These are phyloP conservation scores for Vigna trinervia DNA, from an alignment of 306 rosid genomes.

Conservation along the genomic window DNA sequence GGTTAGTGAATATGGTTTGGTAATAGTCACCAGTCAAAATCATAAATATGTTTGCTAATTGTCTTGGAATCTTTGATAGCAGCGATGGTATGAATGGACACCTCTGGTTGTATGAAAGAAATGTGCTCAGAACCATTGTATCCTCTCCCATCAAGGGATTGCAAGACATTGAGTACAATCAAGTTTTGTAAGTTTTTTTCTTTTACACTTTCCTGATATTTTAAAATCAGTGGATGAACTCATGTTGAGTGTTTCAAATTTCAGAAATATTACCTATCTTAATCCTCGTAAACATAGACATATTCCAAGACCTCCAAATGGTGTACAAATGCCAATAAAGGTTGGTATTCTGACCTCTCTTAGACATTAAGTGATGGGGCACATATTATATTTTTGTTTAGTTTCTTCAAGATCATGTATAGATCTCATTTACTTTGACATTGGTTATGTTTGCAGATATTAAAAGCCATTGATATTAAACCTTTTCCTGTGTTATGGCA, in stretches of 20 bases:
- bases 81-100: slow-evolving; percentile 95
- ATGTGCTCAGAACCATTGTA: slow-evolving; percentile 55
- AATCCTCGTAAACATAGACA: slow-evolving; percentile 66
- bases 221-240: slow-evolving; percentile 37
- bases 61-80: slow-evolving; percentile 39
- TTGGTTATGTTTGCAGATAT: slow-evolving; percentile 62
- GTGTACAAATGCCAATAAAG: slow-evolving; percentile 77
- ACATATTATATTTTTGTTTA: neutral
- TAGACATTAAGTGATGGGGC: slow-evolving; percentile 3
- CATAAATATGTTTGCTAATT: slow-evolving; percentile 24
- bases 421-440: slow-evolving; percentile 24
- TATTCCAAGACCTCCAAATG: slow-evolving; percentile 74
- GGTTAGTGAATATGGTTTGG: slow-evolving; percentile 63
- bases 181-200: slow-evolving; percentile 75
- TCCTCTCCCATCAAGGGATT: slow-evolving; percentile 80
- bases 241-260: slow-evolving; percentile 49
- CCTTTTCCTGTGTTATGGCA: slow-evolving; percentile 89
- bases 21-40: slow-evolving; percentile 35
- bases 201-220: slow-evolving; percentile 38
- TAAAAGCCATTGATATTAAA: slow-evolving; percentile 76
- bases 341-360: slow-evolving; percentile 51
- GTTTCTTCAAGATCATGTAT: slow-evolving; percentile 11
- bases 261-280: slow-evolving; percentile 81
- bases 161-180: slow-evolving; percentile 66
- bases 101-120: slow-evolving; percentile 78